Evolutionary conservation across 2,329 filamentous ascomycete genomes (phyloP).

Genomic region (Monosporascus cannonballus): DNA sequence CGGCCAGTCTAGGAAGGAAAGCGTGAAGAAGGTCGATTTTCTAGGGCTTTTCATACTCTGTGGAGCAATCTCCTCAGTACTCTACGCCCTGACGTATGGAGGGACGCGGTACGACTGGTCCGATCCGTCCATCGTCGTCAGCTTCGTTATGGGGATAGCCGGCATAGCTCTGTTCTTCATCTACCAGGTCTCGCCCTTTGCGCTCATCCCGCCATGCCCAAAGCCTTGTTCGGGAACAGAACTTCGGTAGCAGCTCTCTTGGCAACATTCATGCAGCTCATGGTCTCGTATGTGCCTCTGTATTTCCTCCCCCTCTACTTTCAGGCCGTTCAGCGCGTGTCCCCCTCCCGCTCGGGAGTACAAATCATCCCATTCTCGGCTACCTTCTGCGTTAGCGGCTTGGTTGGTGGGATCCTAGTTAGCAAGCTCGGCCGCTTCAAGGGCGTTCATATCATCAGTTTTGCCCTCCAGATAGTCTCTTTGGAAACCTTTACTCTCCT

Average conservation of each 20-base stretch:
- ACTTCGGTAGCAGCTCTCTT: constrained; percentile 25
- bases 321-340: constrained; percentile 26
- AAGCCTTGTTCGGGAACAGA: constrained; percentile 32
- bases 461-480: constrained; percentile 23
- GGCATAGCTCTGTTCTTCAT: neutral
- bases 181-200: neutral
- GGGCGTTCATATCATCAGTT: constrained; percentile 17
- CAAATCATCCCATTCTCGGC: constrained; percentile 15
- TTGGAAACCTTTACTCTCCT: constrained; percentile 31
- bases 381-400: constrained; percentile 10
- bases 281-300: constrained; percentile 27
- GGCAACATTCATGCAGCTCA: constrained; percentile 27
- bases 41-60: neutral
- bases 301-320: constrained; percentile 37
- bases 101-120: neutral
- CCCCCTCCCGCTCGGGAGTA: constrained; percentile 18
- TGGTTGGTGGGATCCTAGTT: constrained; percentile 17
- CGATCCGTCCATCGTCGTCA: neutral
- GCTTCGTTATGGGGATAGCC: neutral
- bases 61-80: neutral
- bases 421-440: constrained; percentile 6
- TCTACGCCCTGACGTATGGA: neutral
- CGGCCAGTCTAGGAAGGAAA: neutral
- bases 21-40: neutral
- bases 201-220: neutral